Evolutionary conservation across 2,329 filamentous ascomycete genomes (phyloP).

Genomic region (Diaporthe sp.): DNA sequence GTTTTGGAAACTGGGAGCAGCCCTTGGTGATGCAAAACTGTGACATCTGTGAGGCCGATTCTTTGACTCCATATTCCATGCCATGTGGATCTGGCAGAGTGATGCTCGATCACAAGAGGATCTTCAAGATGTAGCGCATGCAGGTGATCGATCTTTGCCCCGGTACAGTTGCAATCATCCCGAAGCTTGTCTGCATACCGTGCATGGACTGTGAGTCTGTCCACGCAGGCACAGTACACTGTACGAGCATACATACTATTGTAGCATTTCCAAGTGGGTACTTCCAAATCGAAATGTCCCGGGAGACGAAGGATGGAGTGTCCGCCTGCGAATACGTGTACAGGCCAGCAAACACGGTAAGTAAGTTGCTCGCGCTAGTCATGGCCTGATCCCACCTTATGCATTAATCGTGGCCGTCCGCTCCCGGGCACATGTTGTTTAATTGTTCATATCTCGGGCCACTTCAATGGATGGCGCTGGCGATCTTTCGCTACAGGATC

Average conservation of each 20-base stretch:
- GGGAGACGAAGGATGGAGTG: background rate
- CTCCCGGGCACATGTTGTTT: background rate
- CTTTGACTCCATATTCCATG: background rate
- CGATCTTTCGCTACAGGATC: conserved; percentile 3
- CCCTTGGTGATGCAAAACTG: background rate
- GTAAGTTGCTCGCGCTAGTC: background rate
- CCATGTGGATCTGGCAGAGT: background rate
- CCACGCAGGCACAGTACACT: background rate
- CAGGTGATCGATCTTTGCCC: conserved; percentile 22
- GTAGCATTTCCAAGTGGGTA: background rate
- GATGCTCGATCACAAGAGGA: background rate
- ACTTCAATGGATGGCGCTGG: background rate
- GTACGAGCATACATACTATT: background rate
- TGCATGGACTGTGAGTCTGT: background rate
- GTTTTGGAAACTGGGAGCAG: background rate
- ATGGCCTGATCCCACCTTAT: background rate
- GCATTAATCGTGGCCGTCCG: background rate
- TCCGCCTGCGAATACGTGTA: background rate
- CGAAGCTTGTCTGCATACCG: conserved; percentile 3
- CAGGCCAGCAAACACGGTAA: background rate
- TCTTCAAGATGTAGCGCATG: conserved; percentile 8
- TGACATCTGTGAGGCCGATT: background rate
- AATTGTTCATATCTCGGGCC: background rate
- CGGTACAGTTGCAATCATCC: background rate
- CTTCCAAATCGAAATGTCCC: background rate